These are phyloP conservation scores for Aspergillus novofumigatus DNA, from an alignment of 2,329 filamentous ascomycete species.

Conservation along the genomic window DNA sequence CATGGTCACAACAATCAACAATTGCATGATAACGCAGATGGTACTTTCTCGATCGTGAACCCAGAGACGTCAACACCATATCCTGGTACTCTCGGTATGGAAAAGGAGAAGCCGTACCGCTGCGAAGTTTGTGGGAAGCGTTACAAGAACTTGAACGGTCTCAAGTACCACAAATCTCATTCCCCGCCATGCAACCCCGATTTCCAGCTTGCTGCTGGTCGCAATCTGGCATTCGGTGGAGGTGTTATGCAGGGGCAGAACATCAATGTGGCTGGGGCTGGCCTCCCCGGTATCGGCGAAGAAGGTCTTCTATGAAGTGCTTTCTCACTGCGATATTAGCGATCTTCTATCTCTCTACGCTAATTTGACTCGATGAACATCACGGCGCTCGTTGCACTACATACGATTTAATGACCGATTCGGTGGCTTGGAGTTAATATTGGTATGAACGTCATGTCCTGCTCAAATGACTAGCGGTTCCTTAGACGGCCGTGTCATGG, in stretches of 20 bases:
- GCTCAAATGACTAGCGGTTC: conserved; percentile 5
- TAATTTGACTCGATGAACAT: conserved; percentile 27
- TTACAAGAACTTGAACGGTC: conserved; percentile 97
- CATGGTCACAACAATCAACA: conserved; percentile 97
- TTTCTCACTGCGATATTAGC: conserved; percentile 9
- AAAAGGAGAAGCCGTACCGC: conserved; percentile 98
- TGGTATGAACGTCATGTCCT: conserved; percentile 17
- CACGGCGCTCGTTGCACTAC: conserved; percentile 22
- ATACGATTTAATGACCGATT: conserved; percentile 29
- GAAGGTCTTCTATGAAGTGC: conserved; percentile 35
- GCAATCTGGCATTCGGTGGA: conserved; percentile 36
- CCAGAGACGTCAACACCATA: conserved; percentile 92
- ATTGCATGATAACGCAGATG: conserved; percentile 92
- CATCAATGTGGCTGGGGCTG: conserved; percentile 46
- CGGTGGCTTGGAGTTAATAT: conserved; percentile 27
- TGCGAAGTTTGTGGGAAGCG: conserved; percentile 96
- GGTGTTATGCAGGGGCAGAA: conserved; percentile 46
- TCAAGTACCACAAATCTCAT: conserved; percentile 90
- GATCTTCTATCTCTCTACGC: conserved; percentile 20
- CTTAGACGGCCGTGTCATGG: conserved; percentile 10
- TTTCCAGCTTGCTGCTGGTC: conserved; percentile 52
- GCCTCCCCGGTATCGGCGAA: conserved; percentile 45
- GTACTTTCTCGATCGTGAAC: conserved; percentile 97
- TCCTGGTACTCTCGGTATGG: conserved; percentile 96
- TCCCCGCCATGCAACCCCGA: conserved; percentile 89